Evolutionary conservation across 1,284 basidiomycete genomes (phyloP).

Genomic region (Ceratobasidium sp.): DNA sequence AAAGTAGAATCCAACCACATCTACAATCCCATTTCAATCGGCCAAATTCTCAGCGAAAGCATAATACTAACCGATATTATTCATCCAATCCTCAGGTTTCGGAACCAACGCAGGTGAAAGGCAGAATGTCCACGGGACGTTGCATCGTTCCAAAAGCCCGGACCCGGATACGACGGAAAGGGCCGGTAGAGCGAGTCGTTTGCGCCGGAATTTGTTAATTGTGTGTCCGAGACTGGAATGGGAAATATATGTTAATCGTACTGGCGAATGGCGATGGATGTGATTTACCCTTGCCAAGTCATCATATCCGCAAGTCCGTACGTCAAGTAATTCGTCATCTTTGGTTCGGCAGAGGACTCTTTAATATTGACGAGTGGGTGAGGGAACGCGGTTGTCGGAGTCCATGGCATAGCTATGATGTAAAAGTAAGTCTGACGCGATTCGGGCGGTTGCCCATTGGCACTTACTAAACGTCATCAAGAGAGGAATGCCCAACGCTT

Average conservation of each 20-base stretch:
- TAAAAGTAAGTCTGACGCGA: neutral
- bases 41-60: neutral
- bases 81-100: constrained; percentile 73
- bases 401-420: constrained; percentile 74
- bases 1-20: constrained; percentile 75
- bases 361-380: constrained; percentile 73
- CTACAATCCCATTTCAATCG: constrained; percentile 54
- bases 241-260: constrained; percentile 5
- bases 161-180: constrained; percentile 66
- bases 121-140: constrained; percentile 79
- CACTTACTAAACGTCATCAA: constrained; percentile 69
- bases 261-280: neutral
- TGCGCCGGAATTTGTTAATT: constrained; percentile 70
- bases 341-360: constrained; percentile 64
- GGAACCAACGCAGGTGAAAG: constrained; percentile 74
- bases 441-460: constrained; percentile 10
- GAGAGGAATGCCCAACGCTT: constrained; percentile 71
- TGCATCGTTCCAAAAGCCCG: constrained; percentile 67
- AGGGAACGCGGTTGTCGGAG: constrained; percentile 69
- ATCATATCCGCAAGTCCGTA: constrained; percentile 69
- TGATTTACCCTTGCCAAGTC: constrained; percentile 68
- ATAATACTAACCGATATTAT: constrained; percentile 65
- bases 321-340: constrained; percentile 69
- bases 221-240: constrained; percentile 66
- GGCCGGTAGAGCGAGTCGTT: constrained; percentile 64